Evolutionary conservation across 2,329 filamentous ascomycete species (phyloP).

Genomic region (Whalleya microplaca): DNA sequence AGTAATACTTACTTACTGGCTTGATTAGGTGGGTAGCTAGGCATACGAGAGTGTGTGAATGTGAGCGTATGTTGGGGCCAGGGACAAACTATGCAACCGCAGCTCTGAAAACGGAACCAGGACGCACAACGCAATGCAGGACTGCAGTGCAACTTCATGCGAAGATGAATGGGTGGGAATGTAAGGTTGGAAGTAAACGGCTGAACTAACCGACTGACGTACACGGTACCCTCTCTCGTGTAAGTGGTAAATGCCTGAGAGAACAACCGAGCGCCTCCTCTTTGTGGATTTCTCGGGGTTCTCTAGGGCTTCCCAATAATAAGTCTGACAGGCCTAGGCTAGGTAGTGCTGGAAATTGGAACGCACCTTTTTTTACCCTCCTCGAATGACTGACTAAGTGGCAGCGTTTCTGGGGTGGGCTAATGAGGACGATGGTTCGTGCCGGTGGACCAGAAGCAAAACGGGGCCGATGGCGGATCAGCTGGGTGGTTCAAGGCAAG

Average conservation of each 20-base stretch:
- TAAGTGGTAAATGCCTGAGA: not conserved
- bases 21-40: not conserved
- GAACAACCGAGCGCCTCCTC: not conserved
- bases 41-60: no score
- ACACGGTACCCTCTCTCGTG: not conserved
- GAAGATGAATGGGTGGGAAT: conserved; percentile 10
- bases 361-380: not conserved
- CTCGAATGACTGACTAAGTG: conserved; percentile 19
- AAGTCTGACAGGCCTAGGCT: not conserved
- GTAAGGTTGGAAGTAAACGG: not conserved
- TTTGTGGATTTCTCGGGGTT: not conserved
- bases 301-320: not conserved
- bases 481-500: conserved; percentile 30
- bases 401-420: conserved; percentile 29
- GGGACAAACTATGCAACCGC: conserved; percentile 15
- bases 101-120: conserved; percentile 24
- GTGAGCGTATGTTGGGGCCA: conserved; percentile 12
- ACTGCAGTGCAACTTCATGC: conserved; percentile 8
- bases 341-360: not conserved
- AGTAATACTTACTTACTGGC: not conserved
- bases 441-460: conserved; percentile 26
- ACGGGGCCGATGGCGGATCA: conserved; percentile 34
- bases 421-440: conserved; percentile 29
- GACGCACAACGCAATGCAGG: conserved; percentile 22
- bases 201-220: not conserved